These are phyloP conservation scores for Pisolithus marmoratus DNA, from an alignment of 768 basidiomycete genomes.

Conservation along the genomic window DNA sequence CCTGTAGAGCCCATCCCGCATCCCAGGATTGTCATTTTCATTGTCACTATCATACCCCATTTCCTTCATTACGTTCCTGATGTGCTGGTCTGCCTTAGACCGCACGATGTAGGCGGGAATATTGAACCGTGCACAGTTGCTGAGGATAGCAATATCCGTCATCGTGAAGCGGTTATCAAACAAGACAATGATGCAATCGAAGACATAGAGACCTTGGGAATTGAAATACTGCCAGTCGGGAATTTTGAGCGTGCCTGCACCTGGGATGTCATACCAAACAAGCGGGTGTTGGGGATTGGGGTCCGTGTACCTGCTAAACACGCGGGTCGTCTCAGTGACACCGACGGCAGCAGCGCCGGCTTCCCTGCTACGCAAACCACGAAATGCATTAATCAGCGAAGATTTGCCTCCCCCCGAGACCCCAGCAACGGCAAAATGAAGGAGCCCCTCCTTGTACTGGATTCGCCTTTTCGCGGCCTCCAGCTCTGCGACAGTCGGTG, in stretches of 20 bases:
- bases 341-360: too few relatives aligned
- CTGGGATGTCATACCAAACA: too few relatives aligned
- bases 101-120: conserved; percentile 32
- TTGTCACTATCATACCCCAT: conserved; percentile 18
- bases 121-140: conserved; percentile 23
- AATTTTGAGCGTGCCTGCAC: too few relatives aligned
- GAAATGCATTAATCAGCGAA: conserved; percentile 32
- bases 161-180: conserved; percentile 29
- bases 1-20: conserved; percentile 4
- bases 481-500: conserved; percentile 17
- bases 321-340: conserved; percentile 24
- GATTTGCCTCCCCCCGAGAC: conserved; percentile 31
- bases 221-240: too few relatives aligned
- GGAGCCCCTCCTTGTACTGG: conserved; percentile 19
- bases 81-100: conserved; percentile 31
- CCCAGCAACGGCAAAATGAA: conserved; percentile 30
- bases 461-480: conserved; percentile 8
- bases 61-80: conserved; percentile 18
- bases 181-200: too few relatives aligned
- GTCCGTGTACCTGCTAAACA: conserved; percentile 22
- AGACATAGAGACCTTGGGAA: too few relatives aligned
- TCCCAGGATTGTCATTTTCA: conserved; percentile 8
- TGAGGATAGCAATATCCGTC: conserved; percentile 30
- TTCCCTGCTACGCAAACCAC: conserved; percentile 21
- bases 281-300: conserved; percentile 11